Percentiles rank a stretch among this genome's conserved stretches.
phyloP scores from a whole-genome alignment of 805 yeast genomes.

The Kodamaea hsintzibuensis region DNA sequence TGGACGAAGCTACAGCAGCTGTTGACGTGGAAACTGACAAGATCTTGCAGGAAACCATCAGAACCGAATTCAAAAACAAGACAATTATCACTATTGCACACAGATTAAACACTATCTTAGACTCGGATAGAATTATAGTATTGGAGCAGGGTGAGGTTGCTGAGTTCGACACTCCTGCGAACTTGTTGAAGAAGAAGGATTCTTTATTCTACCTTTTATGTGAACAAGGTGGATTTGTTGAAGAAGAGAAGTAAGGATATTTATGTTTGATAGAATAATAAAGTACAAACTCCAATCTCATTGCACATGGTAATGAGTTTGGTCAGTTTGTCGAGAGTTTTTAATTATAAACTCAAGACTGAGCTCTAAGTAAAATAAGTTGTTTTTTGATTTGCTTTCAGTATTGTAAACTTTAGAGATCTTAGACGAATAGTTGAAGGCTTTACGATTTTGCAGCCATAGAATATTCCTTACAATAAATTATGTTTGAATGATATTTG shows the following conservation, averaged over 20 bases:
- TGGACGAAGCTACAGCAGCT: constrained; percentile 89
- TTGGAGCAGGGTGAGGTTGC: constrained; percentile 73
- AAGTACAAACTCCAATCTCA: neutral
- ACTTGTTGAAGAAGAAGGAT: constrained; percentile 61
- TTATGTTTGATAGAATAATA: constrained; percentile 2
- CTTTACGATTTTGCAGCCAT: neutral
- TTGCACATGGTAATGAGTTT: no score
- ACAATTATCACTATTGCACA: constrained; percentile 86
- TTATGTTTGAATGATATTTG: neutral
- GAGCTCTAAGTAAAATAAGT: no score
- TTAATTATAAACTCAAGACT: no score
- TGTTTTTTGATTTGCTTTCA: no score
- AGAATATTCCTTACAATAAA: neutral
- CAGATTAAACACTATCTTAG: constrained; percentile 79
- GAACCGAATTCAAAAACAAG: constrained; percentile 71
- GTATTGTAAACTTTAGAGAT: no score
- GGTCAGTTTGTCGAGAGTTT: no score
- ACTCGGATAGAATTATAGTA: constrained; percentile 74
- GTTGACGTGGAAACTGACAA: constrained; percentile 85
- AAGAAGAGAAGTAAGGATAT: constrained; percentile 1
- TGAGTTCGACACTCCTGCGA: constrained; percentile 73
- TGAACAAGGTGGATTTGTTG: constrained; percentile 71
- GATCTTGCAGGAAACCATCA: constrained; percentile 74
- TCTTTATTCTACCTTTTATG: constrained; percentile 81
- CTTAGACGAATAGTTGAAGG: no score